phyloP scores from a whole-genome alignment of 148 eudicot genomes.

The Rhododendron kiyosumense region DNA sequence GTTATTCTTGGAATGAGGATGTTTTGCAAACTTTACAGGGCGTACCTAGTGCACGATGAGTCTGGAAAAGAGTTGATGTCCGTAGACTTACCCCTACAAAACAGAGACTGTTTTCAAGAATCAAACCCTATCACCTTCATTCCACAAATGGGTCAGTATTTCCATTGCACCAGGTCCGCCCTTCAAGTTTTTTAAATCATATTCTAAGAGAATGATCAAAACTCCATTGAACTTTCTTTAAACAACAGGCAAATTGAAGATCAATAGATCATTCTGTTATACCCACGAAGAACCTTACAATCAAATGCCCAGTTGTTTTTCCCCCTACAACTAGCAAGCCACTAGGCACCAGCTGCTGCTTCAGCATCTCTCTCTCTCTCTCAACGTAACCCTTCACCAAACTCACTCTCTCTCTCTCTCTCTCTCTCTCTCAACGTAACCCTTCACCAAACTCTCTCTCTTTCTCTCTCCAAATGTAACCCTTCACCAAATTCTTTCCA shows the following conservation, averaged over 20 bases:
- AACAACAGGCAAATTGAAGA: background rate
- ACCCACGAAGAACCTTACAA: background rate
- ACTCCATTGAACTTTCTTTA: background rate
- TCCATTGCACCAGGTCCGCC: background rate
- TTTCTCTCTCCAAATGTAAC: background rate
- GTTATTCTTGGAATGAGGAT: background rate
- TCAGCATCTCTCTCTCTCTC: background rate
- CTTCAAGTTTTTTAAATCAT: too few species aligned
- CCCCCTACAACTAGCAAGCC: background rate
- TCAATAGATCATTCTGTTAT: background rate
- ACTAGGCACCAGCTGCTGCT: background rate
- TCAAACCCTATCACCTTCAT: too few species aligned
- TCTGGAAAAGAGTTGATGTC: too few species aligned
- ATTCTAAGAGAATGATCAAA: background rate
- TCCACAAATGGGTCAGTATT: background rate
- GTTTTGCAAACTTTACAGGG: background rate
- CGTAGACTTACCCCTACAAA: too few species aligned
- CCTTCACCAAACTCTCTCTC: background rate
- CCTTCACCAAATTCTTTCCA: background rate
- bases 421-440: background rate
- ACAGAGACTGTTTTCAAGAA: too few species aligned
- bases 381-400: background rate
- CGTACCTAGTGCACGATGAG: too few species aligned
- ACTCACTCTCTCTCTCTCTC: too few species aligned
- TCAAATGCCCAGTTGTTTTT: background rate